Evolutionary conservation across 352 stramenopile genomes (phyloP), one percentile per base, ranked within the genome.

Genomic region (Phytophthora vignae): DNA sequence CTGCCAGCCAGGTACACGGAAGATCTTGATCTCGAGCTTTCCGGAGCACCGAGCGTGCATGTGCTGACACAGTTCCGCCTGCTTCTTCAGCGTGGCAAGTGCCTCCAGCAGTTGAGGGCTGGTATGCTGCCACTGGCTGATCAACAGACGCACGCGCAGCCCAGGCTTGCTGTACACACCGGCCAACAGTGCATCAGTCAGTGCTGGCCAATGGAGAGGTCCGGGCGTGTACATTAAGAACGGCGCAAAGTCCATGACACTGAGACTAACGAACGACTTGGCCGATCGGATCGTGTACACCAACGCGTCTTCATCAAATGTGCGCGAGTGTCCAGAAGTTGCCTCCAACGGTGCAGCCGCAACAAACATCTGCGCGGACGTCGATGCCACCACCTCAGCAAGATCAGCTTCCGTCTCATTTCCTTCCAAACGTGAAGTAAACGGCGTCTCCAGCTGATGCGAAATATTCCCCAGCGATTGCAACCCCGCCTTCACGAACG

Each of bases 161-260:
- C 78, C 78, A 8, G 60, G 67, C 57, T 85, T 90, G 50, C 78
- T 82, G 50, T 85, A 93, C 15, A 95, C 64, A 4, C 79, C 80
- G 0, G 77, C 73, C 9, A 95, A 66, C 2, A 95, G 52, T 21
- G 85, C 83, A 66, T 95, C 80, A 1, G 74, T 91, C 21, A 95
- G 73, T 17, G 76, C 83, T 27, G 86, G 85, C 85, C 85, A 94
- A 64, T 79, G 82, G 48, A 94, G 87, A 21, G 88, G 77, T 2
- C 72, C 85, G 4, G 78, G 62, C 25, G 79, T 77, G 65, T 94
- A 94, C 76, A 90, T 87, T 3, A 84, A 91, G 52, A 87, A 94
- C 38, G 88, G 80, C 29, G 67, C 67, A 60, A 94, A 96, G 68
- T 96, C 88, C 88, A 96, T 96, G 38, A 96, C 88, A 55, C 87